Percentiles rank a stretch among this genome's conserved stretches.
Evolutionary conservation across 2,329 filamentous ascomycete species (phyloP).

Genomic region (Neonectria punicea): DNA sequence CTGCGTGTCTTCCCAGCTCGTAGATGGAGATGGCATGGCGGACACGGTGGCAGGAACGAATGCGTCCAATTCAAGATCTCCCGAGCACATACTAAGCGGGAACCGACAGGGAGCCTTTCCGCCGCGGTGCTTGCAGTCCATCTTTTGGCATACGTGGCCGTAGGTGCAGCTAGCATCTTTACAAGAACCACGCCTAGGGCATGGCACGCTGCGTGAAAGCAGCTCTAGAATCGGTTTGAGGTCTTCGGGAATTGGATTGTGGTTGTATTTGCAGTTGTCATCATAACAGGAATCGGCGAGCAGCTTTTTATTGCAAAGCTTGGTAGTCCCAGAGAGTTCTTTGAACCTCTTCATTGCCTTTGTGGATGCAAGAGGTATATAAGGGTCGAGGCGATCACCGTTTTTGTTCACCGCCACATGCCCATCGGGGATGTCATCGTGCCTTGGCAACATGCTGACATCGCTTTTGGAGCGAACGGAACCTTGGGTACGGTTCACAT

Average conservation of each 20-base stretch:
- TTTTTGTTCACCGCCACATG: slow-evolving; percentile 28
- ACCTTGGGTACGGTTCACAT: slow-evolving; percentile 18
- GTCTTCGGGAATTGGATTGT: slow-evolving; percentile 29
- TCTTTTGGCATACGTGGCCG: slow-evolving; percentile 37
- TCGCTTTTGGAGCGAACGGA: slow-evolving; percentile 14
- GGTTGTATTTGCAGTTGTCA: slow-evolving; percentile 33
- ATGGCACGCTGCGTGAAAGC: slow-evolving; percentile 33
- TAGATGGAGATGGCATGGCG: slow-evolving; percentile 20
- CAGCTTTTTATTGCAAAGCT: slow-evolving; percentile 37
- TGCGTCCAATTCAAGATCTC: slow-evolving; percentile 21
- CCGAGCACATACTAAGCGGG: slow-evolving; percentile 23
- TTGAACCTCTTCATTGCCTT: slow-evolving; percentile 29
- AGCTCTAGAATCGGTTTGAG: slow-evolving; percentile 30
- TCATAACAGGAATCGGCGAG: slow-evolving; percentile 30
- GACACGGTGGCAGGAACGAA: slow-evolving; percentile 3
- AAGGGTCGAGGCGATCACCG: slow-evolving; percentile 34
- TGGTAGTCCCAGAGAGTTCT: slow-evolving; percentile 21
- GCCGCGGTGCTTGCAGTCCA: slow-evolving; percentile 33
- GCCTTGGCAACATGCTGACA: slow-evolving; percentile 25
- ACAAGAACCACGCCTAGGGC: slow-evolving; percentile 28
- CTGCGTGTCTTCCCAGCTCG: slow-evolving; percentile 28
- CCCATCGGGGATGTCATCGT: slow-evolving; percentile 28
- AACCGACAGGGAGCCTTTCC: slow-evolving; percentile 36
- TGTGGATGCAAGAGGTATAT: slow-evolving; percentile 16
- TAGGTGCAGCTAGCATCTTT: slow-evolving; percentile 28